These are phyloP conservation scores for Cichorium intybus DNA, from an alignment of 140 eudicot species.

Conservation along the genomic window DNA sequence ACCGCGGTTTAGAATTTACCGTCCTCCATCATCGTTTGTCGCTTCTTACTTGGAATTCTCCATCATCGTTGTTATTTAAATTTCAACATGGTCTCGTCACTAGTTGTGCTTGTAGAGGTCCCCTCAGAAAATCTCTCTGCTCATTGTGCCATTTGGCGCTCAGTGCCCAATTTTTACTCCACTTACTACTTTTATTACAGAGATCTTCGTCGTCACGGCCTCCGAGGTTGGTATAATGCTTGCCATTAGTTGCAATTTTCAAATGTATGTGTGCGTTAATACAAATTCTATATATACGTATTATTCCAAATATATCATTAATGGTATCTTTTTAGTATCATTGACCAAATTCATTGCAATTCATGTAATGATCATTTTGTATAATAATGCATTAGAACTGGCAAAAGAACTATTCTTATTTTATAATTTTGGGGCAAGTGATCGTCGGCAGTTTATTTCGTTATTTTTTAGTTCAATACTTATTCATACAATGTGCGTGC, in stretches of 20 bases:
- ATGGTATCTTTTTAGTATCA: constrained; percentile 10
- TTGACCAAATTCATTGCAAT: constrained; percentile 3
- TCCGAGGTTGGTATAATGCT: constrained; percentile 5
- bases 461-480: not conserved
- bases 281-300: not conserved
- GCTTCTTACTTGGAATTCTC: constrained; percentile 11
- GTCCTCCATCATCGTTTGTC: constrained; percentile 19
- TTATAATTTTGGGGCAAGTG: not conserved
- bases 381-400: not conserved
- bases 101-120: constrained; percentile 18
- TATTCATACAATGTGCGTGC: not conserved
- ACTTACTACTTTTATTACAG: not conserved
- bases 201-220: constrained; percentile 1
- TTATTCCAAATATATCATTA: not conserved
- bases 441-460: constrained; percentile 20
- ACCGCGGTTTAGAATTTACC: constrained; percentile 26
- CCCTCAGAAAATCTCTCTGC: constrained; percentile 10
- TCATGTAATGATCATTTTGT: not conserved
- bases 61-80: constrained; percentile 17
- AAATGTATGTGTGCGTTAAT: not conserved
- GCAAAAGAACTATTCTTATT: not conserved
- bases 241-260: constrained; percentile 7
- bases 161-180: not conserved
- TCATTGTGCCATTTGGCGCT: constrained; percentile 35
- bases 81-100: constrained; percentile 18